phyloP scores from a whole-genome alignment of 1,139 yeast genomes.

The Candida tetrigidarum region DNA sequence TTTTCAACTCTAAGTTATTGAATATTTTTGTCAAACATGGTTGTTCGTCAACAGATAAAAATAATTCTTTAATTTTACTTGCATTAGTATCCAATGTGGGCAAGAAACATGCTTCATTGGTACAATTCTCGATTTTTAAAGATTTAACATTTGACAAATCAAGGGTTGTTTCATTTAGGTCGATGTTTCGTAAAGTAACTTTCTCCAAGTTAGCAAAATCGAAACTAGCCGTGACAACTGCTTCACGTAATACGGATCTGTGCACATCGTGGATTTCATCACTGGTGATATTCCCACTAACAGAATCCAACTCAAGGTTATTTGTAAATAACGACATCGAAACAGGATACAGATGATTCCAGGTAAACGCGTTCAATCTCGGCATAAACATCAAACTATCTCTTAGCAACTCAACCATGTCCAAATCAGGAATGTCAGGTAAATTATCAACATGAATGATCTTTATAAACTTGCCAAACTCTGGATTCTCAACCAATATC shows the following conservation, averaged over 20 bases:
- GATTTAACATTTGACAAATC: slow-evolving; percentile 9
- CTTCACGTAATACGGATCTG: background rate
- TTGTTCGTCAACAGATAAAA: slow-evolving; percentile 11
- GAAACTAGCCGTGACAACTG: slow-evolving; percentile 4
- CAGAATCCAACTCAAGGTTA: slow-evolving; percentile 8
- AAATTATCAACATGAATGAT: slow-evolving; percentile 21
- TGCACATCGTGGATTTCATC: background rate
- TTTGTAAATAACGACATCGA: slow-evolving; percentile 7
- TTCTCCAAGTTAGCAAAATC: slow-evolving; percentile 3
- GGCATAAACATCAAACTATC: slow-evolving; percentile 23
- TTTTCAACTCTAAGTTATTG: slow-evolving; percentile 4
- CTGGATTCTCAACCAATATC: slow-evolving; percentile 17
- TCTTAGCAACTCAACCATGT: slow-evolving; percentile 21
- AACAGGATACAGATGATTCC: slow-evolving; percentile 20
- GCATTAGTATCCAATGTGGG: slow-evolving; percentile 8
- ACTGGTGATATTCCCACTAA: slow-evolving; percentile 12
- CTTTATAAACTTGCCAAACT: slow-evolving; percentile 20
- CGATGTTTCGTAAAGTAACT: slow-evolving; percentile 13
- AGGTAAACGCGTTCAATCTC: slow-evolving; percentile 25
- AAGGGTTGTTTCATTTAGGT: slow-evolving; percentile 8
- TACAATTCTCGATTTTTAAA: slow-evolving; percentile 17
- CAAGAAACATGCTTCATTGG: slow-evolving; percentile 10
- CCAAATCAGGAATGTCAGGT: slow-evolving; percentile 35
- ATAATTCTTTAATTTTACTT: slow-evolving; percentile 5
- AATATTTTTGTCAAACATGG: slow-evolving; percentile 9